Conservation (phyloP, 176 grass and related monocot species). For the Carex scoparia region DNA sequence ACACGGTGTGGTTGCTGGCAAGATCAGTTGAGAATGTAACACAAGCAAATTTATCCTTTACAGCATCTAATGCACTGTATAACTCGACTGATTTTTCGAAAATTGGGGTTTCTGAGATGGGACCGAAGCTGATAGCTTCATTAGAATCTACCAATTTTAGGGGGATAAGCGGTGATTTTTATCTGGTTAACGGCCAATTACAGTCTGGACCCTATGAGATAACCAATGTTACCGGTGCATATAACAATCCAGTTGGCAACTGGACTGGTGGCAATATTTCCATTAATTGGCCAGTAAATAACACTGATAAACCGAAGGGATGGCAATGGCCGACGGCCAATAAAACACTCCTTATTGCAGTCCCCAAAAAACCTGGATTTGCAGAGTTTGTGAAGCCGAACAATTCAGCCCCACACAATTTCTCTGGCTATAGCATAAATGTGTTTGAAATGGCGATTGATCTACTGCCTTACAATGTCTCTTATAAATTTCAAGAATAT, state of each 20-base stretch:
- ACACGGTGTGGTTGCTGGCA: constrained; percentile 60
- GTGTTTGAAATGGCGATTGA: constrained; percentile 48
- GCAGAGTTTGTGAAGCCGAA: constrained; percentile 23
- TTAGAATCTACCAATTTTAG: constrained; percentile 34
- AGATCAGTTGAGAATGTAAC: constrained; percentile 34
- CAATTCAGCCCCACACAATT: not conserved
- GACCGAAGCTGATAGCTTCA: constrained; percentile 11
- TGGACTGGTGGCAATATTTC: constrained; percentile 20
- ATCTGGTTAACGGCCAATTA: constrained; percentile 49
- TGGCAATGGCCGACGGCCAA: constrained; percentile 51
- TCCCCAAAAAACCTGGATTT: constrained; percentile 60
- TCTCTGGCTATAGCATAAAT: constrained; percentile 34
- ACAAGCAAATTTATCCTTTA: constrained; percentile 29
- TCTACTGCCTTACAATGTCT: constrained; percentile 28
- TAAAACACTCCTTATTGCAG: constrained; percentile 30
- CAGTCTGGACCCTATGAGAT: constrained; percentile 45
- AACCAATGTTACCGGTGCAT: constrained; percentile 29
- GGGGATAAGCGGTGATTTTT: constrained; percentile 42
- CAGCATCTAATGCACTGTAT: constrained; percentile 20
- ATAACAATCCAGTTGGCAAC: constrained; percentile 36
- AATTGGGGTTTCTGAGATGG: constrained; percentile 37
- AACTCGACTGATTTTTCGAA: constrained; percentile 44
- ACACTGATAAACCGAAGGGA: constrained; percentile 34
- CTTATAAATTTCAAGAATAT: constrained; percentile 6
- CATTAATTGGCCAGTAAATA: constrained; percentile 48